Evolutionary conservation across 129 eudicot species (phyloP).

Genomic region (Flaveria bidentis): DNA sequence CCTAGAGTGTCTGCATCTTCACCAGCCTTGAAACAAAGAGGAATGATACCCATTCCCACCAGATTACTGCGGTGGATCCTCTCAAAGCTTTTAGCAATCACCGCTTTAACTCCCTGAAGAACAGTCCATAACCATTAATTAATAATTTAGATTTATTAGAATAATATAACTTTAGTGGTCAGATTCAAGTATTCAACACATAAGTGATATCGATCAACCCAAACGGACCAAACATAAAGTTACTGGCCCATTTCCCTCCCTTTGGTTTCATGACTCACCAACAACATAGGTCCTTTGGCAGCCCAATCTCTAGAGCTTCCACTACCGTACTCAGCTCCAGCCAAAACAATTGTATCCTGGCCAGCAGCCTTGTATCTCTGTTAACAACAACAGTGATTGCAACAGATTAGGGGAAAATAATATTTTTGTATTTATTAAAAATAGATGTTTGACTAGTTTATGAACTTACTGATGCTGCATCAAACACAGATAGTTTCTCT

Average conservation of each 20-base stretch:
- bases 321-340: constrained; percentile 96
- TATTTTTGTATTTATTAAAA: not conserved
- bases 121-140: constrained; percentile 1
- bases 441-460: not conserved
- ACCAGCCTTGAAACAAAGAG: constrained; percentile 88
- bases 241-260: not conserved
- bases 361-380: constrained; percentile 88
- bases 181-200: no score
- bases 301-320: constrained; percentile 98
- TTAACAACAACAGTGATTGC: constrained; percentile 16
- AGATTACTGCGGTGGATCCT: constrained; percentile 94
- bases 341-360: constrained; percentile 70
- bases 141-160: no score
- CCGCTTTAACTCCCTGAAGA: constrained; percentile 81
- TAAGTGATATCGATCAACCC: no score
- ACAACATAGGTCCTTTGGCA: constrained; percentile 91
- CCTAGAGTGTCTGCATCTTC: constrained; percentile 84
- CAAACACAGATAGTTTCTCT: constrained; percentile 71
- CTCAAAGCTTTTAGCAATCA: constrained; percentile 90
- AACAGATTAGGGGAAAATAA: not conserved
- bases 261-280: constrained; percentile 47
- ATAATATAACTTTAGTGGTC: no score
- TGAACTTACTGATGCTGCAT: constrained; percentile 71
- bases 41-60: constrained; percentile 92
- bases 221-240: not conserved